phyloP scores from a whole-genome alignment of 768 basidiomycete genomes.

The Hemileccinum impolitum region DNA sequence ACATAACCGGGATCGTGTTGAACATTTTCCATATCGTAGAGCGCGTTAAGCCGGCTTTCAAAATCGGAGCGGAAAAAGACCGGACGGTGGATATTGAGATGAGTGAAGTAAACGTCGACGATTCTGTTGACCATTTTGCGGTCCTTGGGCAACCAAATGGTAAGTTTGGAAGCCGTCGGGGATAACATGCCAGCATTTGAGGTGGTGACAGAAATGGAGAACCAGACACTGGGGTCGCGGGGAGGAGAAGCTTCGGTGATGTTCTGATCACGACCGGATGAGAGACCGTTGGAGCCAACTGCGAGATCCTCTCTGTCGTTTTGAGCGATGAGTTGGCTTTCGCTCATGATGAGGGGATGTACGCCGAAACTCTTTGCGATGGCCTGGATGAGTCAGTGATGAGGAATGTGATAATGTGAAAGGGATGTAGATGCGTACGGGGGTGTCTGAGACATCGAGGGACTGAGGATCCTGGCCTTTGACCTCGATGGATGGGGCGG shows the following conservation, averaged over 20 bases:
- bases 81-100: conserved; percentile 78
- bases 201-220: conserved; percentile 49
- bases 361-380: conserved; percentile 82
- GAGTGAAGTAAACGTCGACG: conserved; percentile 68
- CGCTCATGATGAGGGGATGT: conserved; percentile 63
- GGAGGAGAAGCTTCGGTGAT: conserved; percentile 52
- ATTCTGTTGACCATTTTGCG: conserved; percentile 60
- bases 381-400: conserved; percentile 36
- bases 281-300: conserved; percentile 68
- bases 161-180: conserved; percentile 27
- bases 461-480: conserved; percentile 78
- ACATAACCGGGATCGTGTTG: conserved; percentile 75
- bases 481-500: conserved; percentile 35
- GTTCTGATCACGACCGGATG: conserved; percentile 65
- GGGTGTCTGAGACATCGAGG: conserved; percentile 74
- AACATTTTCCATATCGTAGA: conserved; percentile 56
- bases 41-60: conserved; percentile 54
- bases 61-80: conserved; percentile 71
- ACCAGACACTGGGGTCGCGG: conserved; percentile 62
- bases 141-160: conserved; percentile 75
- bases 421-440: conserved; percentile 32
- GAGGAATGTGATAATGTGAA: conserved; percentile 2
- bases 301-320: conserved; percentile 72
- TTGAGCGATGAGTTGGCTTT: conserved; percentile 50
- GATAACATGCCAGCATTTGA: conserved; percentile 33